Evolutionary conservation across 768 basidiomycete genomes (phyloP), one percentile per base, ranked within the genome.

Genomic region (Kwoniella sp.): DNA sequence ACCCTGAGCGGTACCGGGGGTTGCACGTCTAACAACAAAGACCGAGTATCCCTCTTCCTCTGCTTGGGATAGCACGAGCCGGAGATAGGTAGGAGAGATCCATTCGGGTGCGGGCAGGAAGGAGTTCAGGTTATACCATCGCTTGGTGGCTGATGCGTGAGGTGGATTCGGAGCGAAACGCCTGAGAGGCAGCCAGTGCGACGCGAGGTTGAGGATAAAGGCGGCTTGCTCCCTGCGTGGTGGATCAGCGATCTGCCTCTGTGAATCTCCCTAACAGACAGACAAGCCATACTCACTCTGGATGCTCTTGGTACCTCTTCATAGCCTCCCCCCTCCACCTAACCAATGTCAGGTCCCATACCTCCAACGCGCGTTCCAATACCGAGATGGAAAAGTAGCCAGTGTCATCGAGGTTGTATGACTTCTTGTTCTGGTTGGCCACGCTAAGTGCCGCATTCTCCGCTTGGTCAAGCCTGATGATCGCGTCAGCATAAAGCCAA

Each of bases 381-480:
- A 93, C 91, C 58, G 90, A 89, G 0, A 93, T 80, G 2, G 90
- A 92, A 75, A 95, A 95, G 73, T 89, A 95, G 1, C 89, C 90
- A 23, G 88, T 89, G 71, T 92, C 90, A 62, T 95, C 90, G 86
- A 91, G 88, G 67, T 95, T 95, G 56, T 65, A 69, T 47, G 76
- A 77, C 38, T 54, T 80, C 39, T 63, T 68, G 78, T 75, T 85
- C 85, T 34, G 75, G 70, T 46, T 64, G 63, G 25, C 75, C 77
- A 28, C 72, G 62, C 69, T 77, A 50, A 71, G 53, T 1, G 60
- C 47, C 11, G 72, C 68, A 45, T 71, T 71, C 52, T 73, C 72
- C 6, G 62, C 65, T 32, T 57, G 57, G 47, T 73, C 72, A 4
- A 73, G 62, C 23, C 71, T 70, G 42, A 1, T 29, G 46, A n/a